A percentile compares a stretch with the other conserved stretches of the same genome.
Evolutionary conservation across 2,329 filamentous ascomycete species (phyloP).

Genomic region (Scedosporium dehoogii): DNA sequence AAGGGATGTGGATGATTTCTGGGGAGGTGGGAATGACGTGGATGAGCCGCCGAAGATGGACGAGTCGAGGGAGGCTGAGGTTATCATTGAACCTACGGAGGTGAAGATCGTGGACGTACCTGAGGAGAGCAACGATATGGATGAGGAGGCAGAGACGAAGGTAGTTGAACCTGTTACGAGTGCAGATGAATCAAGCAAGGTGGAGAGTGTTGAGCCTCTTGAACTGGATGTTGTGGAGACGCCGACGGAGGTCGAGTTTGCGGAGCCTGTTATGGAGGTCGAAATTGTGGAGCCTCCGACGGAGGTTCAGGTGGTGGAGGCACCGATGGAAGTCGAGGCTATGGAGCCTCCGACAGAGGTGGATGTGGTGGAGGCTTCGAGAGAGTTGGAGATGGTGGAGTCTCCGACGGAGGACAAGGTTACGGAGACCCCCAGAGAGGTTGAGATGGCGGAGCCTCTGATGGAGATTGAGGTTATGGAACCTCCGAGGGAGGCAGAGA

Average conservation of each 20-base stretch:
- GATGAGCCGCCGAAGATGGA: constrained; percentile 7
- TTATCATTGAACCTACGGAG: neutral
- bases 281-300: neutral
- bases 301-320: neutral
- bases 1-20: constrained; percentile 21
- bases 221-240: neutral
- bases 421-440: neutral
- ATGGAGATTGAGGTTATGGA: neutral
- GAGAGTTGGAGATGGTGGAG: neutral
- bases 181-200: neutral
- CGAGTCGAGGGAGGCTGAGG: neutral
- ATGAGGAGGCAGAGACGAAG: neutral
- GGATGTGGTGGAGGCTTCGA: neutral
- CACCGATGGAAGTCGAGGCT: neutral
- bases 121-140: neutral
- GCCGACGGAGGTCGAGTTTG: neutral
- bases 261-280: neutral
- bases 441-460: neutral
- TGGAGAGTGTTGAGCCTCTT: neutral
- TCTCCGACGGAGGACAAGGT: neutral
- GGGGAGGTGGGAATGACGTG: constrained; percentile 13
- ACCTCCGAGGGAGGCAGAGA: neutral
- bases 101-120: neutral
- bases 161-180: neutral
- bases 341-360: neutral